Conservation (phyloP, 768 basidiomycete genomes). For the Leccinum broughii region DNA sequence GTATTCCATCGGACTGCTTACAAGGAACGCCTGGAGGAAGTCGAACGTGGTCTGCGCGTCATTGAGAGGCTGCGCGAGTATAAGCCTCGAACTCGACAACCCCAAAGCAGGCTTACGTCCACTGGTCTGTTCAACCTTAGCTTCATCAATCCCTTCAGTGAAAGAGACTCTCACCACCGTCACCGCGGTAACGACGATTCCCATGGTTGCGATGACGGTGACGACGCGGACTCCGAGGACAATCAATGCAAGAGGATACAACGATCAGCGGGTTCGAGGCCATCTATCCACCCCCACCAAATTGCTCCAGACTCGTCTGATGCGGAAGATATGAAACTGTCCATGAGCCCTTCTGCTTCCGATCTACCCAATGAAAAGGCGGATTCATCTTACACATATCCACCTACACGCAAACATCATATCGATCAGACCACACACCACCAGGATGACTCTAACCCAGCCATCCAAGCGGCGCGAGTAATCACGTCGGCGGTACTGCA, state of each 20-base stretch:
- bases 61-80: constrained; percentile 70
- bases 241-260: constrained; percentile 34
- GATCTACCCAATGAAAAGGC: constrained; percentile 10
- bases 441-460: constrained; percentile 40
- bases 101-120: constrained; percentile 24
- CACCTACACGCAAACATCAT: constrained; percentile 32
- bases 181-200: constrained; percentile 26
- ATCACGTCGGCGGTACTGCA: constrained; percentile 71
- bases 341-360: constrained; percentile 6
- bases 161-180: constrained; percentile 43
- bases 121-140: constrained; percentile 39
- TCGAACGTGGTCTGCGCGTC: constrained; percentile 52
- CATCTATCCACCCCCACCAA: constrained; percentile 6
- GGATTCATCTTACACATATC: constrained; percentile 38
- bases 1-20: constrained; percentile 79
- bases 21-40: constrained; percentile 64
- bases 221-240: constrained; percentile 34
- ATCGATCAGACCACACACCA: constrained; percentile 22
- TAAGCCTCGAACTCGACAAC: constrained; percentile 46
- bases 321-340: constrained; percentile 12
- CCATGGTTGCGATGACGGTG: constrained; percentile 29
- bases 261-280: constrained; percentile 9
- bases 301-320: constrained; percentile 8
- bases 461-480: constrained; percentile 59
- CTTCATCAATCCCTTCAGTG: constrained; percentile 38